These are phyloP conservation scores for Elsinoe arachidis DNA, from an alignment of 2,329 filamentous ascomycete genomes.

Conservation along the genomic window DNA sequence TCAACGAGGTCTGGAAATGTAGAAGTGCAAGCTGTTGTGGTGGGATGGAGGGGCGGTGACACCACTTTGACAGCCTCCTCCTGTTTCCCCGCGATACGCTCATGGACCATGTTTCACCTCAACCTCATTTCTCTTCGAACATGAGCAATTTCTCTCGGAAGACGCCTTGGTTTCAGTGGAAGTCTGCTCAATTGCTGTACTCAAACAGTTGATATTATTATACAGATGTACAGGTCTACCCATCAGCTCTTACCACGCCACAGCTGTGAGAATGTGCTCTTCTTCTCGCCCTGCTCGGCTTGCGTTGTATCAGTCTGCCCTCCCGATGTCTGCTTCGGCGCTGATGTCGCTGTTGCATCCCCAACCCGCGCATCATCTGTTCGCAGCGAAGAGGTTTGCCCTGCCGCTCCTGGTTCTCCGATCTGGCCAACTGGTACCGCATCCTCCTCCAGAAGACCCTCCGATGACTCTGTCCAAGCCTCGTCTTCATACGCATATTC, in stretches of 20 bases:
- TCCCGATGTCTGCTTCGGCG: background rate
- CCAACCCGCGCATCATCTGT: background rate
- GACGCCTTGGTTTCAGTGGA: no score
- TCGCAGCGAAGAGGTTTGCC: background rate
- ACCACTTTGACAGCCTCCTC: slow-evolving; percentile 1
- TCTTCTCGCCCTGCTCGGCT: background rate
- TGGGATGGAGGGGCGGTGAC: slow-evolving; percentile 12
- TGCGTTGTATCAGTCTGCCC: background rate
- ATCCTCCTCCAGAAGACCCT: background rate
- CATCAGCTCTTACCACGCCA: background rate
- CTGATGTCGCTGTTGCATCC: background rate
- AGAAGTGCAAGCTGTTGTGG: background rate
- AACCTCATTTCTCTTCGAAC: background rate
- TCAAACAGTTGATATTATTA: background rate
- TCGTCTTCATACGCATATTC: background rate
- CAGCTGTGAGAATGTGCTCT: background rate
- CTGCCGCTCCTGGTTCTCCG: background rate
- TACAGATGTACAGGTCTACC: slow-evolving; percentile 2
- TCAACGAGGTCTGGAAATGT: background rate
- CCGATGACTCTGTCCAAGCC: background rate
- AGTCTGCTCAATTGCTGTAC: no score
- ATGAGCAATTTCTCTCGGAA: no score
- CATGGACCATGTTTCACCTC: slow-evolving; percentile 7
- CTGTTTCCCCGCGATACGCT: slow-evolving; percentile 1
- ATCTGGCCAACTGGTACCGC: background rate